Evolutionary conservation across 1,284 basidiomycete species (phyloP).

Genomic region (Cystobasidium slooffiae): DNA sequence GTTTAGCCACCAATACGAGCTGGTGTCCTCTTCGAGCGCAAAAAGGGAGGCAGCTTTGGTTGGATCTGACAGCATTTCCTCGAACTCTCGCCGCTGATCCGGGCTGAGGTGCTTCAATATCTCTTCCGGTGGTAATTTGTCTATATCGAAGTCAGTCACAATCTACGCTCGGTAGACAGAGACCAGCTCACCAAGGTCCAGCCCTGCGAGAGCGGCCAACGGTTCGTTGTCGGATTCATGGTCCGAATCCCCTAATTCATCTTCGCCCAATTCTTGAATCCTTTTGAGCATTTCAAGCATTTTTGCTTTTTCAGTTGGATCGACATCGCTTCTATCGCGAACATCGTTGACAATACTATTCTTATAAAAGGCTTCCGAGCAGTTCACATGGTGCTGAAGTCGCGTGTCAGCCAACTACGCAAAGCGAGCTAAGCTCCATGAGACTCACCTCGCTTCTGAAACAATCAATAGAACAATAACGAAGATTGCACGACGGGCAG

Average conservation of each 20-base stretch:
- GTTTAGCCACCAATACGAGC: conserved; percentile 9
- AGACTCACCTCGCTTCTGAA: conserved; percentile 61
- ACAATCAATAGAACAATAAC: conserved; percentile 76
- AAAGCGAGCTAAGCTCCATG: background rate
- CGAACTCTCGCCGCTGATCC: conserved; percentile 36
- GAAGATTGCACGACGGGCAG: conserved; percentile 76
- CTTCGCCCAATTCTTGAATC: conserved; percentile 20
- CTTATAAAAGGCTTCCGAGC: conserved; percentile 42
- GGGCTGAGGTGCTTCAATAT: conserved; percentile 31
- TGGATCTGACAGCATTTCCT: conserved; percentile 28
- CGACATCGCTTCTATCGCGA: conserved; percentile 26
- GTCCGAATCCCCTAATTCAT: conserved; percentile 19
- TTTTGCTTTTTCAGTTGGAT: conserved; percentile 23
- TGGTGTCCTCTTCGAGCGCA: background rate
- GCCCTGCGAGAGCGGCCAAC: background rate
- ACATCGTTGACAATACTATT: conserved; percentile 33
- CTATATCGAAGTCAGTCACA: background rate
- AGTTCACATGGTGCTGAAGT: conserved; percentile 27
- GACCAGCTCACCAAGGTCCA: conserved; percentile 28
- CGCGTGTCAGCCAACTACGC: background rate
- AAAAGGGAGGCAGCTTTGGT: conserved; percentile 23
- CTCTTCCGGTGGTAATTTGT: conserved; percentile 28
- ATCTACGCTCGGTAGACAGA: background rate
- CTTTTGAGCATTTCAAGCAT: conserved; percentile 41
- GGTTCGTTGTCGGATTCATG: background rate